Evolutionary conservation across 1,284 basidiomycete genomes (phyloP).

Genomic region (Peniophora sp.): DNA sequence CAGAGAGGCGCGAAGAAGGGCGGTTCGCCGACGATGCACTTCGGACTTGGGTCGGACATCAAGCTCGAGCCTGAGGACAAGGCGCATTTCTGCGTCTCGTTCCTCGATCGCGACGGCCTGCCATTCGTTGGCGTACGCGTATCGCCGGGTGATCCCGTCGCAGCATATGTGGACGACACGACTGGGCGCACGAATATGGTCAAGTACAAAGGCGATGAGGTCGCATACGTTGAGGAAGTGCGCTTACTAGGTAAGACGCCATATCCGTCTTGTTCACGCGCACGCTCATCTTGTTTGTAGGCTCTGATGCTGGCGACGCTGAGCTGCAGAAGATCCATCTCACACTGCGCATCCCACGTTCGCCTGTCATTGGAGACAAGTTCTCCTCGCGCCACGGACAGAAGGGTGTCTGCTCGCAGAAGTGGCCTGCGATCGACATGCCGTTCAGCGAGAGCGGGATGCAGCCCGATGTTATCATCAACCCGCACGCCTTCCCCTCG

Average conservation of each 20-base stretch:
- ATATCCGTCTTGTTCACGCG: neutral
- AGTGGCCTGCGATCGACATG: constrained; percentile 98
- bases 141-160: constrained; percentile 71
- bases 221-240: constrained; percentile 87
- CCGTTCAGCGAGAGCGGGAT: constrained; percentile 98
- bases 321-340: constrained; percentile 93
- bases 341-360: constrained; percentile 88
- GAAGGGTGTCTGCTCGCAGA: constrained; percentile 99
- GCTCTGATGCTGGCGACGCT: constrained; percentile 78
- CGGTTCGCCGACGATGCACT: constrained; percentile 63
- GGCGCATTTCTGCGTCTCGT: constrained; percentile 46
- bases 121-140: constrained; percentile 74
- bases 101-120: constrained; percentile 81
- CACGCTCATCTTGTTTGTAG: constrained; percentile 28
- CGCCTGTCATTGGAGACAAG: constrained; percentile 98
- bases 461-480: constrained; percentile 99
- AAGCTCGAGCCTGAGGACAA: constrained; percentile 47
- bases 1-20: constrained; percentile 56
- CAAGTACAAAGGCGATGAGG: constrained; percentile 97
- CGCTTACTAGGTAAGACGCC: constrained; percentile 68
- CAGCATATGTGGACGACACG: constrained; percentile 85
- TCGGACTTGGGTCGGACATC: constrained; percentile 82
- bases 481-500: constrained; percentile 98
- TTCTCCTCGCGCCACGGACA: constrained; percentile 99
- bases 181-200: constrained; percentile 80